phyloP scores from a whole-genome alignment of 2,329 filamentous ascomycete species.

The Stemphylium vesicarium region DNA sequence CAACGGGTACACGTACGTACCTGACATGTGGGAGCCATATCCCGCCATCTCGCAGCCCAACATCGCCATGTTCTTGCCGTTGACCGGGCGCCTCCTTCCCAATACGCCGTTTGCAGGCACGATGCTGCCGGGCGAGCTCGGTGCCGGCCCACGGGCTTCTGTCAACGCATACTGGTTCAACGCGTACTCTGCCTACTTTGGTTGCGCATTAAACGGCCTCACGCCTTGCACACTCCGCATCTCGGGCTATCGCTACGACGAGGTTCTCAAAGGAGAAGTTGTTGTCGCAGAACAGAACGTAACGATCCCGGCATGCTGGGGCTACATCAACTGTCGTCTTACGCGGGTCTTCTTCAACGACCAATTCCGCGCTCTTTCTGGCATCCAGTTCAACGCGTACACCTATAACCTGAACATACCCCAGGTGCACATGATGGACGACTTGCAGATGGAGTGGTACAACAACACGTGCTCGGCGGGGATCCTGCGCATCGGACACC shows the following conservation, averaged over 20 bases:
- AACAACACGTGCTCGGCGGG: conserved; percentile 59
- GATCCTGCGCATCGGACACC: conserved; percentile 40
- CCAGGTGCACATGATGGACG: conserved; percentile 56
- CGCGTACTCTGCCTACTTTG: conserved; percentile 55
- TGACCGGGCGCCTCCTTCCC: conserved; percentile 33
- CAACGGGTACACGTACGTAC: conserved; percentile 58
- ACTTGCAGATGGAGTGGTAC: conserved; percentile 56
- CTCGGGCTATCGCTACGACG: conserved; percentile 54
- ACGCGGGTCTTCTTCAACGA: conserved; percentile 52
- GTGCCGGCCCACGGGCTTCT: conserved; percentile 52
- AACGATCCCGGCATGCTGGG: conserved; percentile 52
- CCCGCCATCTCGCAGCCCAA: conserved; percentile 54
- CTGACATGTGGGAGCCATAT: conserved; percentile 54
- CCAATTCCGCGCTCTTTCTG: conserved; percentile 50
- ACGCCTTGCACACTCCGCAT: conserved; percentile 53
- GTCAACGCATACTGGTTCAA: conserved; percentile 60
- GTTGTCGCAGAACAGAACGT: conserved; percentile 47
- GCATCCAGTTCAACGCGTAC: conserved; percentile 57
- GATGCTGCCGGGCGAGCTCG: conserved; percentile 55
- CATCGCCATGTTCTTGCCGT: conserved; percentile 56
- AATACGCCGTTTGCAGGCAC: conserved; percentile 42
- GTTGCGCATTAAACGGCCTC: conserved; percentile 54
- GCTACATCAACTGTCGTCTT: conserved; percentile 41
- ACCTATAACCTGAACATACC: conserved; percentile 48
- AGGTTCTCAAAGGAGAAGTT: conserved; percentile 43